Conservation (phyloP, 176 grass and related monocot species). For the Thinopyrum elongatum region DNA sequence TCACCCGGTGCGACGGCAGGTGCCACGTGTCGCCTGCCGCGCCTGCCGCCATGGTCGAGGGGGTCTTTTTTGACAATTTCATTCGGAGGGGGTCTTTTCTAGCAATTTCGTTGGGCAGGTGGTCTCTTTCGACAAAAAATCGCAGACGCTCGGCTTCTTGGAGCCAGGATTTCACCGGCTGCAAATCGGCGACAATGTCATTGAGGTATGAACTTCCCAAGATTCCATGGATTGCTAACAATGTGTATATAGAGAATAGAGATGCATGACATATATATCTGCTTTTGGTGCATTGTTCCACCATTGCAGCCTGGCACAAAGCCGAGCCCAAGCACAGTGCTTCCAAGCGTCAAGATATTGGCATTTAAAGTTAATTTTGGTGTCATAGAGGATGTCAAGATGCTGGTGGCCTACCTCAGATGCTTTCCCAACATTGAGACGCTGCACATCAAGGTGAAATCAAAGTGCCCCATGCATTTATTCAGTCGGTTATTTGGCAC, state of each 20-base stretch:
- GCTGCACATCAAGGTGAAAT: conserved; percentile 8
- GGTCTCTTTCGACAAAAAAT: no score
- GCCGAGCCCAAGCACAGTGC: background rate
- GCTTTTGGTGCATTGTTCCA: background rate
- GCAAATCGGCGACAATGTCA: no score
- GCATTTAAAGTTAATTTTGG: conserved; percentile 2
- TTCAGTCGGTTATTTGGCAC: background rate
- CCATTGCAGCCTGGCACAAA: conserved; percentile 1
- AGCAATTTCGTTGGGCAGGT: no score
- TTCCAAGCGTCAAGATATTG: conserved; percentile 8
- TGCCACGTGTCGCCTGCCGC: no score
- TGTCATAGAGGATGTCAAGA: background rate
- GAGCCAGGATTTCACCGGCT: background rate
- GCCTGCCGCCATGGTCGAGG: no score
- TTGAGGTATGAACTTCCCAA: no score
- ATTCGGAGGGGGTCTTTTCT: no score
- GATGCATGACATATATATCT: background rate
- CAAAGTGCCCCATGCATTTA: background rate
- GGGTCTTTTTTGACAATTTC: no score
- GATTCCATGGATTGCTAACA: no score
- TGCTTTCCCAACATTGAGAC: conserved; percentile 34
- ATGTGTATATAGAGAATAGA: background rate
- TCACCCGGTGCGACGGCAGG: no score
- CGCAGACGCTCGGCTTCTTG: background rate
- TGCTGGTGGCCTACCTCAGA: conserved; percentile 25